These are phyloP conservation scores for Breviolum minutum DNA, from an alignment of 73 alveolate genomes.

Conservation along the genomic window DNA sequence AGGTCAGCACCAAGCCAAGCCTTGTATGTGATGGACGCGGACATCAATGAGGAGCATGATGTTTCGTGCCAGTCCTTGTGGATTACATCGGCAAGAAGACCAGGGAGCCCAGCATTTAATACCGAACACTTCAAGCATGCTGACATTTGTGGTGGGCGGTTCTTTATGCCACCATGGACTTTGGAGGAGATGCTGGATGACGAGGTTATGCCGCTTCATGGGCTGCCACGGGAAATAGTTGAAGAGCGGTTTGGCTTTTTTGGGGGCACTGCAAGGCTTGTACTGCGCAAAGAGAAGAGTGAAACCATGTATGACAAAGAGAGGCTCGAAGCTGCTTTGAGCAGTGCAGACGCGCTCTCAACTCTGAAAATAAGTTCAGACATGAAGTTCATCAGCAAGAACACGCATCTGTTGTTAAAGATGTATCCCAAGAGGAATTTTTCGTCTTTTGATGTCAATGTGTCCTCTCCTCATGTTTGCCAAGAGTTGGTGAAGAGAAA, in stretches of 20 bases:
- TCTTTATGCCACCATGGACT: slow-evolving; percentile 67
- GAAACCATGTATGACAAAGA: neutral
- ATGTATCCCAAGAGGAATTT: slow-evolving; percentile 14
- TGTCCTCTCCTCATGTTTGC: slow-evolving; percentile 38
- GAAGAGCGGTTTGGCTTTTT: slow-evolving; percentile 24
- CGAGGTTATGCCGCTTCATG: slow-evolving; percentile 22
- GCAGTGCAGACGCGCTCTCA: slow-evolving; percentile 4
- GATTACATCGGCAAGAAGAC: slow-evolving; percentile 43
- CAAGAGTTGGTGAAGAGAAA: slow-evolving; percentile 53
- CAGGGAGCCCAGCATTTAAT: slow-evolving; percentile 36
- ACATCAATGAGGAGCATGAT: neutral
- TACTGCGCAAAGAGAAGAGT: neutral
- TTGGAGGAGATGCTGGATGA: slow-evolving; percentile 67
- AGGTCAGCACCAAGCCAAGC: slow-evolving; percentile 40
- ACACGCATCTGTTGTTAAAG: slow-evolving; percentile 46
- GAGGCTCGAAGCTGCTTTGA: slow-evolving; percentile 52
- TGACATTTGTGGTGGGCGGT: neutral
- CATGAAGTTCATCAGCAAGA: slow-evolving; percentile 40
- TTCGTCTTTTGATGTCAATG: slow-evolving; percentile 4
- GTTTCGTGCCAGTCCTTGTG: slow-evolving; percentile 46
- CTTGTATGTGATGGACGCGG: slow-evolving; percentile 52
- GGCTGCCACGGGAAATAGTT: neutral
- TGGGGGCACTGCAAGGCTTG: slow-evolving; percentile 53
- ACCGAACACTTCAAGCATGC: slow-evolving; percentile 48
- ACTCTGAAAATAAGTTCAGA: slow-evolving; percentile 35